These are phyloP conservation scores for Monilinia laxa DNA, from an alignment of 2,329 filamentous ascomycete genomes.

Conservation along the genomic window DNA sequence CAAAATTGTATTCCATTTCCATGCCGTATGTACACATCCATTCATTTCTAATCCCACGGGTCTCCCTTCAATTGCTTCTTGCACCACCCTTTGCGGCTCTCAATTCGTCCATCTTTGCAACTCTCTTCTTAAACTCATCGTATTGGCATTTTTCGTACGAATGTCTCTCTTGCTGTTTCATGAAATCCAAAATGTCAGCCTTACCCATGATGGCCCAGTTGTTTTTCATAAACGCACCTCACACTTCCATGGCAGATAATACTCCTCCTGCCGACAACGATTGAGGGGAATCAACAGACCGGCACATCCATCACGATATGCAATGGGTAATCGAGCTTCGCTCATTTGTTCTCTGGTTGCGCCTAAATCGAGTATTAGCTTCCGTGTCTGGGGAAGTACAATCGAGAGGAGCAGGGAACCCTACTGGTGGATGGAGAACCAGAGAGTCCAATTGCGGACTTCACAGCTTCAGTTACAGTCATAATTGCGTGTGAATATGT, in stretches of 20 bases:
- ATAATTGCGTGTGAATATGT: slow-evolving; percentile 38
- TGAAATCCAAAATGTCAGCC: slow-evolving; percentile 26
- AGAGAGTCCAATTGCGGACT: slow-evolving; percentile 49
- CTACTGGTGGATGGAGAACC: slow-evolving; percentile 37
- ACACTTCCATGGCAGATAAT: slow-evolving; percentile 97
- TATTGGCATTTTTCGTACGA: slow-evolving; percentile 99
- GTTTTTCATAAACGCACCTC: slow-evolving; percentile 59
- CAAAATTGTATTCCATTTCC: slow-evolving; percentile 26
- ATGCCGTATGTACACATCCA: slow-evolving; percentile 29
- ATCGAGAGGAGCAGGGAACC: slow-evolving; percentile 20
- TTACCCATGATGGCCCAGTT: neutral
- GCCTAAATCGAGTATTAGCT: slow-evolving; percentile 46
- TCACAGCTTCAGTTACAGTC: slow-evolving; percentile 49
- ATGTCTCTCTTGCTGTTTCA: slow-evolving; percentile 83
- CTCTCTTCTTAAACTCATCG: slow-evolving; percentile 96
- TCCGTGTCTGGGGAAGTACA: slow-evolving; percentile 23
- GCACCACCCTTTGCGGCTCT: slow-evolving; percentile 79
- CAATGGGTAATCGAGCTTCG: slow-evolving; percentile 79
- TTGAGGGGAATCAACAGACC: slow-evolving; percentile 94
- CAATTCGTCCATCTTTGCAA: slow-evolving; percentile 98
- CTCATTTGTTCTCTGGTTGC: slow-evolving; percentile 92
- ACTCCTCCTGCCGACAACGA: slow-evolving; percentile 86
- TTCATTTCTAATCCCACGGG: neutral
- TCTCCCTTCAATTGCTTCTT: slow-evolving; percentile 69
- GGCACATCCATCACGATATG: slow-evolving; percentile 94